Evolutionary conservation across 306 rosid genomes (phyloP), one percentile per base, ranked within the genome.

Genomic region (Lagenaria siceraria): DNA sequence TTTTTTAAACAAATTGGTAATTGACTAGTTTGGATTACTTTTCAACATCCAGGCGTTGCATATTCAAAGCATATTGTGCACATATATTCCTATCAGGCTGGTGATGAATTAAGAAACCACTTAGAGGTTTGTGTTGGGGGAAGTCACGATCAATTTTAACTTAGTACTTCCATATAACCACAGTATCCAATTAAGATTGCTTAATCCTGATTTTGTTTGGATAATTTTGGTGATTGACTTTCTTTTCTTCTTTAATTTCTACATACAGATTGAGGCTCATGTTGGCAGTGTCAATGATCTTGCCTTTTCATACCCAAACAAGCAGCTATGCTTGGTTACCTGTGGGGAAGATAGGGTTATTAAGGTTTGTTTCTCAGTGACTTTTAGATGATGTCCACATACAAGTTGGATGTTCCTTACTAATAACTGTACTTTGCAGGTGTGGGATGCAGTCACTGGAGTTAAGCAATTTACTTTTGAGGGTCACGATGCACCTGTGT

Each of bases 291-390:
- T 96, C 78, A 92, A 92, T 82, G 99, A 96, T 87, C 93, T 96
- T 76, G 97, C 99, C 31, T 96, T 96, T 87, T 87, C 99, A 77
- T 90, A 90, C 80, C 99, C 99, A 77, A 92, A 92, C 95, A 96
- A 89, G 79, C 99, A 92, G 78, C 97, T 89, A 12, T 90, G 93
- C 78, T 82, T 96, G 77, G 92, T 96, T 71, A 92, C 98, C 46
- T 96, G 99, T 77, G 99, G 99, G 76, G 99, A 92, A 76, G 99
- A 96, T 84, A 88, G 99, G 84, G 85, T 89, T 85, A 92, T 96
- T 77, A 96, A 96, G 98, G 99, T 96, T 81, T 79, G 96, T 85
- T 82, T 78, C 69, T 11, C 75, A 61, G 68, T 77, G 75, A 27
- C 59, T 33, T 46, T 72, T 69, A 85, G 76, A 56, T 77, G 74